These are phyloP conservation scores for Scutellaria baicalensis DNA, from an alignment of 257 asterid species.

Conservation along the genomic window DNA sequence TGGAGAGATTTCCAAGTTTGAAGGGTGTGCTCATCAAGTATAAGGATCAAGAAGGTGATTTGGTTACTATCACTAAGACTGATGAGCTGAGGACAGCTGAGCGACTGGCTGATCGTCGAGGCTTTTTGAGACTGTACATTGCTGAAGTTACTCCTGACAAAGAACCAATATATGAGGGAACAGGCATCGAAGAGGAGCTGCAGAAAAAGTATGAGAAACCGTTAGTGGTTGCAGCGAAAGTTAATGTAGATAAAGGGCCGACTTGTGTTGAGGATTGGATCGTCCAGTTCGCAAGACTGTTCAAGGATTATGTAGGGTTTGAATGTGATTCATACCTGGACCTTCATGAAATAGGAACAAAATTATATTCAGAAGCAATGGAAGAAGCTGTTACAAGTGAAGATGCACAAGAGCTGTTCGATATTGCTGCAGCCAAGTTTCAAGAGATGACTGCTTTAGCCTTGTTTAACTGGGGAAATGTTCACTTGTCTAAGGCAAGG, in stretches of 20 bases:
- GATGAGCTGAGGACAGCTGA: constrained; percentile 90
- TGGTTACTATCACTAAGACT: constrained; percentile 77
- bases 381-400: constrained; percentile 80
- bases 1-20: constrained; percentile 65
- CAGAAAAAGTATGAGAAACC: constrained; percentile 33
- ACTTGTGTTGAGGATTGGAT: constrained; percentile 71
- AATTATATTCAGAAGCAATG: constrained; percentile 82
- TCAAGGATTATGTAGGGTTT: constrained; percentile 82
- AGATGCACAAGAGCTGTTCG: constrained; percentile 71
- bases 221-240: constrained; percentile 21
- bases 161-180: constrained; percentile 73
- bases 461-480: constrained; percentile 89
- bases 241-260: constrained; percentile 26
- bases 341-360: constrained; percentile 80
- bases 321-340: constrained; percentile 83
- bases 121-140: constrained; percentile 60
- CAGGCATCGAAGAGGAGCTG: constrained; percentile 32
- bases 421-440: constrained; percentile 67
- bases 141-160: constrained; percentile 75
- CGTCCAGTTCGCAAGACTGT: constrained; percentile 71
- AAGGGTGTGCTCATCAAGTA: constrained; percentile 84
- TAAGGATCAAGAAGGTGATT: constrained; percentile 87
- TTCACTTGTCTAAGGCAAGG: constrained; percentile 81
- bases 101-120: constrained; percentile 62
- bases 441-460: constrained; percentile 93